Base-by-base conservation (phyloP, 352 stramenopile species). In the Thraustochytrium striatum region DNA sequence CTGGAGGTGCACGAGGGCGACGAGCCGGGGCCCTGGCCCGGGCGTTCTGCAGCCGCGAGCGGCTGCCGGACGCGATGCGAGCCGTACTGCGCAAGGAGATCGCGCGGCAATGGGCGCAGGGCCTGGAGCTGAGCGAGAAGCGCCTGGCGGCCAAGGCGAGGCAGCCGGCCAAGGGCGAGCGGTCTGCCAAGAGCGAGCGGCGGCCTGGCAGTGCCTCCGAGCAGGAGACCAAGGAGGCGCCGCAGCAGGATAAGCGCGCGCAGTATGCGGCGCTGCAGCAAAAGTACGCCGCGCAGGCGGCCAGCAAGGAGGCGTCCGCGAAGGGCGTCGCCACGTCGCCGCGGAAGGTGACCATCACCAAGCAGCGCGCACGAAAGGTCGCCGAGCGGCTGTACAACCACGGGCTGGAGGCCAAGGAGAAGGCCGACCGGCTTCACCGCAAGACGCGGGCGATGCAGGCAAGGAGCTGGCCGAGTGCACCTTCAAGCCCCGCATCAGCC, bases 391-490 rank as follows among this genome's bases (percentile, higher is more conserved):
- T 75, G 21, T 62, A 61, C 13, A 32, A 3, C 1, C 16, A 75
- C 11, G 52, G 52, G 7, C 30, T 61, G 16, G 68, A 72, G 21
- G 19, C n/a, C 65, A 75, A 72, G 30, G 52, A 25, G 30, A 30
- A 38, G 8, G 9, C 21, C 7, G 52, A 16, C 19, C 44, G 65
- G 65, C 50, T 75, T 9, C 41, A 39, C 9, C 13, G 32, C 9
- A 38, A 30, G n/a, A 41, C 32, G 30, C 19, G 68, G 47, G 52
- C 43, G 25, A 72, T 47, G 30, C n/a, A 43, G 16, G 52, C 19
- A 11, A 75, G 36, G 65, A 75, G 50, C 44, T 75, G 11, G 9
- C 19, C 13, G 65, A 38, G 0, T 75, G 65, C 65, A 75, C 65
- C 1, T 75, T 75, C 36, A n/a, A 32, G 7, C 65, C 65, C 35